These are phyloP conservation scores for Naganishia sp. DNA, from an alignment of 1,284 basidiomycete genomes.

Conservation along the genomic window DNA sequence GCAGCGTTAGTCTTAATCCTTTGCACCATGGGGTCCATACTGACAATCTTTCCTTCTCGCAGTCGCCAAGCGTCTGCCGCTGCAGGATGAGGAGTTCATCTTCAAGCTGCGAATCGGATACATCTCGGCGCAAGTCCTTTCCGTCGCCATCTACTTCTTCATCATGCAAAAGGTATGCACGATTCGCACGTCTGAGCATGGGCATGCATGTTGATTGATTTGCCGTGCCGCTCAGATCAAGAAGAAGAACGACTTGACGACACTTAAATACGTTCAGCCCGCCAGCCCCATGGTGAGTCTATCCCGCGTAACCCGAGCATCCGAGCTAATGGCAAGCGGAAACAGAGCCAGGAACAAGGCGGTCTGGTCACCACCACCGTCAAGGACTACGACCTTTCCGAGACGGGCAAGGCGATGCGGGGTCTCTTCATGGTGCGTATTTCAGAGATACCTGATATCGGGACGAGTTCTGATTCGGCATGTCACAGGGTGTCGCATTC, in stretches of 20 bases:
- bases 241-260: slow-evolving; percentile 90
- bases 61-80: slow-evolving; percentile 86
- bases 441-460: not conserved
- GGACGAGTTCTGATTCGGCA: not conserved
- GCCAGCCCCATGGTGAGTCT: slow-evolving; percentile 52
- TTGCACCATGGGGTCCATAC: not conserved
- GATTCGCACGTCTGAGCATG: not conserved
- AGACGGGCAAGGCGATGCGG: slow-evolving; percentile 81
- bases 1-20: slow-evolving; percentile 63
- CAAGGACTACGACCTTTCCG: slow-evolving; percentile 86
- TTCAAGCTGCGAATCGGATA: slow-evolving; percentile 83
- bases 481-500: slow-evolving; percentile 68
- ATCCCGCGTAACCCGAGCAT: slow-evolving; percentile 56
- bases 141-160: slow-evolving; percentile 48
- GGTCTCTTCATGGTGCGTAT: slow-evolving; percentile 63
- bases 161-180: slow-evolving; percentile 43
- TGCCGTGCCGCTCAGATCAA: slow-evolving; percentile 65
- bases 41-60: not conserved
- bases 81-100: slow-evolving; percentile 83
- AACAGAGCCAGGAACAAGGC: slow-evolving; percentile 54
- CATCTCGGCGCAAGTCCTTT: slow-evolving; percentile 61
- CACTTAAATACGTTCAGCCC: slow-evolving; percentile 79
- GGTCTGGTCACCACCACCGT: slow-evolving; percentile 89
- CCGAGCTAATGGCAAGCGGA: slow-evolving; percentile 8
- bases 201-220: slow-evolving; percentile 3